A percentile compares a stretch with the other conserved stretches of the same genome.
These are phyloP conservation scores for Monosporascus sp. DNA, from an alignment of 2,329 filamentous ascomycete species.

Conservation along the genomic window DNA sequence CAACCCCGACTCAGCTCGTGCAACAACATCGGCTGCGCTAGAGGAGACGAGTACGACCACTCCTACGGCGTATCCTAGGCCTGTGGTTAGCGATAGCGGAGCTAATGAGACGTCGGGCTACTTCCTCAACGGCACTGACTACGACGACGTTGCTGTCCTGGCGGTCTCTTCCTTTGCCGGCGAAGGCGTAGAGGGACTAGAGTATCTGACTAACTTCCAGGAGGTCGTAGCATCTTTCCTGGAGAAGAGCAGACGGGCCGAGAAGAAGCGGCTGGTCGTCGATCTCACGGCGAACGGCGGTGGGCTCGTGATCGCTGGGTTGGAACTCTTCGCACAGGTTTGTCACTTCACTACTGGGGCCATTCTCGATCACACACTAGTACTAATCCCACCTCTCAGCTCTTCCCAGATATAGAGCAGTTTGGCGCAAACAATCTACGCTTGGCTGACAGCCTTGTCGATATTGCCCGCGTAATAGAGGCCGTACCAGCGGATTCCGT, in stretches of 20 bases:
- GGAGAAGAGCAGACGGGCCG: conserved; percentile 31
- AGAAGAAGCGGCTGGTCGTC: conserved; percentile 55
- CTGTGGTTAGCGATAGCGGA: conserved; percentile 21
- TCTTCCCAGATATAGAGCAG: conserved; percentile 45
- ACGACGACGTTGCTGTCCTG: conserved; percentile 29
- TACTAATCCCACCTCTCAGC: conserved; percentile 11
- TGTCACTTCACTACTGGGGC: conserved; percentile 30
- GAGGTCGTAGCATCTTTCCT: conserved; percentile 24
- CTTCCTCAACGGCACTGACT: conserved; percentile 24
- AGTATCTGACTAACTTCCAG: conserved; percentile 32
- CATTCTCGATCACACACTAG: not conserved
- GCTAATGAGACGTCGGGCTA: conserved; percentile 28
- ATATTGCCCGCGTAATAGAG: conserved; percentile 34
- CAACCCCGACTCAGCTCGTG: conserved; percentile 14
- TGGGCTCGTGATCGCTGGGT: conserved; percentile 53
- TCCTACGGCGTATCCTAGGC: conserved; percentile 16
- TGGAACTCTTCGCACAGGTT: conserved; percentile 55
- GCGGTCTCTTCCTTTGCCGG: conserved; percentile 20
- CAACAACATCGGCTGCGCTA: not conserved
- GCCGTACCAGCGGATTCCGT: conserved; percentile 23
- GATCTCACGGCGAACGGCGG: conserved; percentile 55
- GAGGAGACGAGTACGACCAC: conserved; percentile 2
- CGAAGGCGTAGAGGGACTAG: conserved; percentile 14
- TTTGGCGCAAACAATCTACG: conserved; percentile 47
- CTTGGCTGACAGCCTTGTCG: conserved; percentile 39